A percentile compares a stretch with the other conserved stretches of the same genome.
Conservation (phyloP, 164 flowering plant genomes). For the Paratinospora sagittata region DNA sequence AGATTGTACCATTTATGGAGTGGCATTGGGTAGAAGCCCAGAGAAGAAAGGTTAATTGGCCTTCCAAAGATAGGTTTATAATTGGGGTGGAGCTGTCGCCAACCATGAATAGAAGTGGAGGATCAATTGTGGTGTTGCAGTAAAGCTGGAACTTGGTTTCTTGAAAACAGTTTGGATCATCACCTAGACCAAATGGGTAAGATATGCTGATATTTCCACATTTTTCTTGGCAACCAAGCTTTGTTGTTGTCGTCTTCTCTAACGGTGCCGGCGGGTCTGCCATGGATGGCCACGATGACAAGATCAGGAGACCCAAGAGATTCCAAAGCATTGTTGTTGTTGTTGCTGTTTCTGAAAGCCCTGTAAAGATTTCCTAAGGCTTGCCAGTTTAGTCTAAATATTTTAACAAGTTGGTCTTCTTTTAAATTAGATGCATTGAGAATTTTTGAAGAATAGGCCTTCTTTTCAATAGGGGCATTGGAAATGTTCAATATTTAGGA, state of each 20-base stretch:
- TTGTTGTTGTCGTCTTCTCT: not conserved
- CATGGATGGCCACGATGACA: not conserved
- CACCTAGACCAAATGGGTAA: conserved; percentile 2
- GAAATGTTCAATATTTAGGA: not conserved
- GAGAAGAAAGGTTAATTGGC: not conserved
- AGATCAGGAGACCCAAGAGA: not conserved
- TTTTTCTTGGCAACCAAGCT: not conserved
- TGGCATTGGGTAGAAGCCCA: not conserved
- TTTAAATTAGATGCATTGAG: no score
- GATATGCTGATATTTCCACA: not conserved
- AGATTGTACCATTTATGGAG: not conserved
- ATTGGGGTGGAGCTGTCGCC: not conserved
- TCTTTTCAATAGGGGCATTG: not conserved
- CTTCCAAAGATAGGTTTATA: not conserved
- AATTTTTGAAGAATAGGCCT: not conserved
- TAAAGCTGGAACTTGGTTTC: not conserved
- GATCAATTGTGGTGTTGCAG: not conserved
- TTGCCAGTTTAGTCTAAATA: no score
- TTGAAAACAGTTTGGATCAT: not conserved
- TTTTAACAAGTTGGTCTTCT: not conserved
- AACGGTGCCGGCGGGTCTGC: not conserved
- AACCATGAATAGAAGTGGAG: not conserved
- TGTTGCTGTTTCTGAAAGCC: no score
- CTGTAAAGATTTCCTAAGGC: no score
- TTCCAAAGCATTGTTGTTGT: not conserved